Base-by-base conservation (phyloP, 306 rosid species). In the Cucumis melo region DNA sequence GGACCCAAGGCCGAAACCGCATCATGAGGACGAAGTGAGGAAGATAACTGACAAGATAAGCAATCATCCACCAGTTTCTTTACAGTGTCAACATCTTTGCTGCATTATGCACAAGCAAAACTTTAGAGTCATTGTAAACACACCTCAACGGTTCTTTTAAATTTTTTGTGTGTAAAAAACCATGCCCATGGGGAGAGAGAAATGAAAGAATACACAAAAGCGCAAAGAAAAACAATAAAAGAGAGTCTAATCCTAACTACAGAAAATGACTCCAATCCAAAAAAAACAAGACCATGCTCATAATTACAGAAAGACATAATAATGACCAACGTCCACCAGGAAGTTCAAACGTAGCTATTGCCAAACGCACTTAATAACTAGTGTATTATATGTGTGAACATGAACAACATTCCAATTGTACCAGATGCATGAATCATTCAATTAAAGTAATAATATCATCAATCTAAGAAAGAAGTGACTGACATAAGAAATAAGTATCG, bases 1-100 rank as follows among this genome's bases (percentile, higher is more conserved):
- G 96, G 99, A 79, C 99, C 99, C 86, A 95, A 78, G 82, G 99
- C 99, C 13, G 99, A 95, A 80, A 95, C 99, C 1, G 99, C 99
- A 89, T 95, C 99, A 75, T 92, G 99, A 78, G 99, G 99, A 74
- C 98, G 96, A 71, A 95, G 93, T 38, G 98, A 90, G 62, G 98
- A 92, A 58, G 99, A 89, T 82, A 92, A 79, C 57, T 88, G 96
- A 64, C 92, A 77, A 73, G 97, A 90, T 79, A 90, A 85, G 76
- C 97, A 92, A 77, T 95, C 99, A 85, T 92, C 97, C 79, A 95
- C 98, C 34, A 95, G 88, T 82, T 87, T 90, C 91, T 92, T 95
- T 77, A 95, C 99, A 1, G 92, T 95, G 80, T 86, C 85, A 11
- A 95, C 97, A 81, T 95, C 99, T 86, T 95, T 95, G 89, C 99